Evolutionary conservation across 2,329 filamentous ascomycete genomes (phyloP), one percentile per base, ranked within the genome.

Genomic region (Myriosclerotinia duriaeana): DNA sequence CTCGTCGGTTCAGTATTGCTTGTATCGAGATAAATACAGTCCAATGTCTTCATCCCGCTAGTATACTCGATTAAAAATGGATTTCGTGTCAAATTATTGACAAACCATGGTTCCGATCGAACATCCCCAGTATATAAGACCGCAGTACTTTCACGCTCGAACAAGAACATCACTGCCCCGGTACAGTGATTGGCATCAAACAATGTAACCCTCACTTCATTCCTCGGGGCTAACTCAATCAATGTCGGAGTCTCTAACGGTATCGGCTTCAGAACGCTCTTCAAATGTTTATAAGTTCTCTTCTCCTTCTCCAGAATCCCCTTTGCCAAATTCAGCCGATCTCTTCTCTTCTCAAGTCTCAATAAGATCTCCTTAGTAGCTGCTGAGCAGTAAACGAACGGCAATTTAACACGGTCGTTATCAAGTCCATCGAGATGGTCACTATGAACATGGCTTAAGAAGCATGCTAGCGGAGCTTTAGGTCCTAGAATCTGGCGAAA

Each of bases 171-270:
- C 22, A 95, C 92, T 22, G 92, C 88, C 0, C 94, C 93, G 0
- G 89, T 85, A 73, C 94, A 98, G 75, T 97, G 94, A 72, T 98
- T 97, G 1, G 94, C 93, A 79, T 97, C 90, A 62, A 97, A 85
- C 0, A 97, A 81, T 0, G 93, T 97, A 22, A 96, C 91, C 56
- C 88, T 87, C 34, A 97, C 87, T n/a, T 79, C 80, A 56, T 84
- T 83, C 1, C 85, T 85, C 0, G 89, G 91, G 1, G 81, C 82
- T 3, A 97, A 81, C 73, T 96, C 91, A 56, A 98, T 85, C 5
- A 80, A 78, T 0, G 89, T 93, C 0, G 92, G 91, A 0, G 92
- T 92, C 60, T 95, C 89, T 11, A 97, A 78, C 0, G 93, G 93
- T 42, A 98, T 83, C 0, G 92, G 84, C 78, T 93, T 93, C 86